These are phyloP conservation scores for Pseudogymnoascus destructans DNA, from an alignment of 2,329 filamentous ascomycete genomes.

Conservation along the genomic window DNA sequence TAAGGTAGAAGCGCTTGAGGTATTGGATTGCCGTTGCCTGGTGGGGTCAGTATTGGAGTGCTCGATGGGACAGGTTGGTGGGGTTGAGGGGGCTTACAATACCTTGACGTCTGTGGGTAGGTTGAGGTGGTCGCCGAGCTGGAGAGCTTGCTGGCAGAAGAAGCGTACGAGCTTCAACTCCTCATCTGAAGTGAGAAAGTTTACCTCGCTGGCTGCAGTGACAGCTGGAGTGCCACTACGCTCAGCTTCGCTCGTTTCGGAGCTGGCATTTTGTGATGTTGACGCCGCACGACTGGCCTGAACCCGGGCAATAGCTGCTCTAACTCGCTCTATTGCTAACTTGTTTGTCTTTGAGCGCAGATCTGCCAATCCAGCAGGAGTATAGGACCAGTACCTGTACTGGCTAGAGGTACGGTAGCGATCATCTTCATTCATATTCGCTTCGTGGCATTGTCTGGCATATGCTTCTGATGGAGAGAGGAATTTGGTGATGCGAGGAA, in stretches of 20 bases:
- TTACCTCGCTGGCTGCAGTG: constrained; percentile 37
- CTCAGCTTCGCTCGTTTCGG: constrained; percentile 23
- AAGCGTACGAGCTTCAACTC: constrained; percentile 71
- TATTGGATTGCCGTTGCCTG: constrained; percentile 38
- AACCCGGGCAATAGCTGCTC: constrained; percentile 40
- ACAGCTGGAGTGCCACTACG: constrained; percentile 24
- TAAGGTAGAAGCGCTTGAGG: constrained; percentile 87
- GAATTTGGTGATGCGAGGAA: background rate
- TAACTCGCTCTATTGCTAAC: constrained; percentile 57
- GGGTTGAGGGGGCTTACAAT: constrained; percentile 42
- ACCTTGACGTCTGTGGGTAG: constrained; percentile 49
- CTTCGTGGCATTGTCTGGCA: background rate
- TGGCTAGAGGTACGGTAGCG: constrained; percentile 84
- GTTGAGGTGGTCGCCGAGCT: constrained; percentile 45
- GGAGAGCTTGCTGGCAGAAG: constrained; percentile 52
- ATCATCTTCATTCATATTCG: constrained; percentile 54
- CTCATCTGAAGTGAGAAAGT: constrained; percentile 72
- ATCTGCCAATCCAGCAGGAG: constrained; percentile 53
- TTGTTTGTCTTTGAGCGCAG: constrained; percentile 69
- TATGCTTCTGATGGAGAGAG: background rate
- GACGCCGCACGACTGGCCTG: constrained; percentile 28
- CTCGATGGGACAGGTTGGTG: constrained; percentile 28
- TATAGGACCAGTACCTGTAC: constrained; percentile 87
- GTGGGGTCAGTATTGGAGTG: constrained; percentile 26
- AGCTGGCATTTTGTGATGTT: constrained; percentile 14